Evolutionary conservation across 2,329 filamentous ascomycete genomes (phyloP), one percentile per base, ranked within the genome.

Genomic region (Fusarium virguliforme): DNA sequence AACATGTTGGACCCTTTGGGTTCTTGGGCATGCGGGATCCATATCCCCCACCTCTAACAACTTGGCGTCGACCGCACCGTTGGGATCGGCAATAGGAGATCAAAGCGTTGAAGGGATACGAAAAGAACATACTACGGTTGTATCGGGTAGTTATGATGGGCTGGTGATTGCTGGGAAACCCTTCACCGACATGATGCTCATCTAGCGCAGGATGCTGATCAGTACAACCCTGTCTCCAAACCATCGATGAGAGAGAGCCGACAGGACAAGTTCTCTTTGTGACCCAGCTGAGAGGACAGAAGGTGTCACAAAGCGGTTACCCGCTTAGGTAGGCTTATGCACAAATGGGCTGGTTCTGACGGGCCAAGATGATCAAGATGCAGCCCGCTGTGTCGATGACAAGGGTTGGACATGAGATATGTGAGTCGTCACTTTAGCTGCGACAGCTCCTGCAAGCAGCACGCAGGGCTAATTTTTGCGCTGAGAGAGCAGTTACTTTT

Each of bases 191-290:
- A 26, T 46, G 10, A 30, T 48, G 18, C 24, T 18, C 35, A 10
- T 51, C 22, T 10, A 28, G 30, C 30, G 43, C 35, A 34, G 35
- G 37, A 28, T 38, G 40, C 46, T 37, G 46, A 40, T 43, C 50
- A 37, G 63, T 61, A 60, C 40, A 64, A 66, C 65, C 7, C 34
- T 24, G 24, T 26, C 37, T 13, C 24, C 8, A 51, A 24, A 8
- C 46, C 10, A 15, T 6, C 28, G 15, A 18, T 2, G 40, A 24
- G 37, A 46, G 32, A 37, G 35, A 69, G 35, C 24, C 62, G 69
- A 64, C 38, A 32, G 37, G 38, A 70, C 59, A 67, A 35, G 28
- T 53, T 58, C 24, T 22, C 18, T 18, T 43, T 26, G 26, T 10
- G 35, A 53, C 58, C 58, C 46, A 34, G 58, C 13, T 37, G 22